Base-by-base conservation (phyloP, 495 filamentous ascomycete species). In the Saxophila tyrrhenica region DNA sequence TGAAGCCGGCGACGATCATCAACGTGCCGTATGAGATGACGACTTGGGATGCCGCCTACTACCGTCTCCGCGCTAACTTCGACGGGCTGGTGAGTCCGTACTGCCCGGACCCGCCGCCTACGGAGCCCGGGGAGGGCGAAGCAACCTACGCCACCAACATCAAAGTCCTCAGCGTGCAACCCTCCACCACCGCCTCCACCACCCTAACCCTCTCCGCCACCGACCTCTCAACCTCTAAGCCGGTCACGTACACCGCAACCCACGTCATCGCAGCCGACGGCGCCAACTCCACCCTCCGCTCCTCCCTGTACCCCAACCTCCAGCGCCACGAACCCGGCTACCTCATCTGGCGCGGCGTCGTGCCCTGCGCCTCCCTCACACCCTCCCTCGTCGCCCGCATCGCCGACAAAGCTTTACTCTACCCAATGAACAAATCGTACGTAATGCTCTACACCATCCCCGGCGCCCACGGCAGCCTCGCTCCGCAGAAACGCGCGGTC, bases 241-340 rank as follows among this genome's bases (percentile, higher is more conserved):
- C 58, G 17, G 62, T 62, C 29, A 68, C 59, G 48, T 61, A 67
- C 1, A 50, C 51, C 5, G 76, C 69, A 9, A 75, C 79, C 59
- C 58, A 75, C 8, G 65, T 80, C 25, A 60, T 81, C 54, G 77
- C 65, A 2, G 76, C 77, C 22, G 77, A 81, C 65, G 77, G 78
- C 2, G 69, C 76, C 1, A 71, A 66, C 60, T 80, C 77, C 21
- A 71, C 69, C 3, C 56, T 81, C 11, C 71, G 77, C 19, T 62
- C 62, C n/a, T 55, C 74, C 2, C 63, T 79, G 10, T 47, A 67
- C 23, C 73, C 75, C 0, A 53, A 62, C 11, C 65, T 74, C 1
- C 51, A 73, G 52, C 63, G 76, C 13, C 71, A 58, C 16, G 78
- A 79, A 59, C 71, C 71, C 0, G 78, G 77, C 16, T 79, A 79